Evolutionary conservation across 2,329 filamentous ascomycete genomes (phyloP).

Genomic region (Hypoxylon sp.): DNA sequence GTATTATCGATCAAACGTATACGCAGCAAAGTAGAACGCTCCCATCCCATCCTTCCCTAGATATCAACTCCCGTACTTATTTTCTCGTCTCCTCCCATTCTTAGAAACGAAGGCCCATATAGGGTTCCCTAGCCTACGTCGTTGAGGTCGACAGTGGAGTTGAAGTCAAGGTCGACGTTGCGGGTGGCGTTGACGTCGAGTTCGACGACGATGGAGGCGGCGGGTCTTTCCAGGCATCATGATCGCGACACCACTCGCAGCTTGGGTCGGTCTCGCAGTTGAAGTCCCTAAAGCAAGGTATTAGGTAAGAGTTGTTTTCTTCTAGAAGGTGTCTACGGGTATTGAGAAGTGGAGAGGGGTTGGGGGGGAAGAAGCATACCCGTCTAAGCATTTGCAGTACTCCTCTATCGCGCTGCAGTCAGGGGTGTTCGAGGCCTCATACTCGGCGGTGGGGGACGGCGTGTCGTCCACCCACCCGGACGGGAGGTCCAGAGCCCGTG

Average conservation of each 20-base stretch:
- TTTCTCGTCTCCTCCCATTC: background rate
- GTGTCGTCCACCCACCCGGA: too few species aligned
- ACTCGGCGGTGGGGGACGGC: background rate
- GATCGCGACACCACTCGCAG: conserved; percentile 49
- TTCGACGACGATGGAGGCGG: background rate
- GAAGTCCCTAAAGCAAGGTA: conserved; percentile 44
- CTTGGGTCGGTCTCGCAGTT: conserved; percentile 47
- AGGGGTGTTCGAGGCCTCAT: conserved; percentile 29
- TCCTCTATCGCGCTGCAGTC: conserved; percentile 44
- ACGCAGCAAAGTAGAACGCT: background rate
- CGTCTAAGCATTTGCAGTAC: conserved; percentile 46
- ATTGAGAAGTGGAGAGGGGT: too few species aligned
- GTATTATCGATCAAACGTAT: background rate
- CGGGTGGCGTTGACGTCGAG: background rate
- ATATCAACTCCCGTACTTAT: background rate
- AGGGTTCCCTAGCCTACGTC: background rate
- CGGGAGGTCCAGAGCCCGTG: too few species aligned
- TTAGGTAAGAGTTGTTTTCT: background rate
- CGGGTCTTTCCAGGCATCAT: conserved; percentile 38
- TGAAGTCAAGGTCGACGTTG: background rate
- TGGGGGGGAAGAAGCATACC: too few species aligned
- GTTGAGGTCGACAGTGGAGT: background rate
- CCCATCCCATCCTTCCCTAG: background rate
- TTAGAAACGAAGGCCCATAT: background rate
- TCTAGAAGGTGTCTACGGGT: too few species aligned